A percentile compares a stretch with the other conserved stretches of the same genome.
Evolutionary conservation across 2,329 filamentous ascomycete genomes (phyloP).

Genomic region (Penicillium sp.): DNA sequence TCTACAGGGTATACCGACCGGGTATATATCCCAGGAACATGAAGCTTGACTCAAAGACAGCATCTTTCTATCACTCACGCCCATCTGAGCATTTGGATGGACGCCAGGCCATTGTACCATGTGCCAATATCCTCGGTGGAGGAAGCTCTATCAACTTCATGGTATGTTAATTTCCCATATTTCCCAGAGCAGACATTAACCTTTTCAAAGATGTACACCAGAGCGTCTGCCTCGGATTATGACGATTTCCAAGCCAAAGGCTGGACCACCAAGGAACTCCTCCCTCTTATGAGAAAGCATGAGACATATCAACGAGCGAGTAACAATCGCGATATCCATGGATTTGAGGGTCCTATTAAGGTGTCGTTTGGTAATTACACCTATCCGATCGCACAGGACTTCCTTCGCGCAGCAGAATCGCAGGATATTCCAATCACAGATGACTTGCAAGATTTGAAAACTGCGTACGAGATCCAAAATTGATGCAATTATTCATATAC

Average conservation of each 20-base stretch:
- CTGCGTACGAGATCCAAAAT: constrained; percentile 32
- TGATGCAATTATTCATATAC: background rate
- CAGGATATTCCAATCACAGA: constrained; percentile 77
- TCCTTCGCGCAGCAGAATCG: constrained; percentile 71
- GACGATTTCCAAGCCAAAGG: constrained; percentile 80
- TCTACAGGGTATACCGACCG: constrained; percentile 68
- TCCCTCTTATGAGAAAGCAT: constrained; percentile 79
- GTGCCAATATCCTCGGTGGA: constrained; percentile 72
- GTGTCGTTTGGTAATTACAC: constrained; percentile 81
- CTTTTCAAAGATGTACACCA: constrained; percentile 67
- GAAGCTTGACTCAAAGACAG: constrained; percentile 79
- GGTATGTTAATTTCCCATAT: constrained; percentile 47
- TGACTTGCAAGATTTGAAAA: constrained; percentile 71
- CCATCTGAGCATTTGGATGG: constrained; percentile 74
- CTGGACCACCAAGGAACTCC: constrained; percentile 75
- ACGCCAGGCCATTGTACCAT: constrained; percentile 73
- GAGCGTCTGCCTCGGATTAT: constrained; percentile 72
- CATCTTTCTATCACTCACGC: constrained; percentile 78
- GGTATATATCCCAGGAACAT: constrained; percentile 79
- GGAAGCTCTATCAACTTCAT: constrained; percentile 79
- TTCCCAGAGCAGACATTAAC: constrained; percentile 4
- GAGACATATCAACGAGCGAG: constrained; percentile 74
- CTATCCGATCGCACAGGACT: constrained; percentile 82
- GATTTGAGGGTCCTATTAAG: constrained; percentile 80
- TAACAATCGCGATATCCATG: constrained; percentile 68